Conservation (phyloP, 352 stramenopile species). For the Globisporangium takayamanum region DNA sequence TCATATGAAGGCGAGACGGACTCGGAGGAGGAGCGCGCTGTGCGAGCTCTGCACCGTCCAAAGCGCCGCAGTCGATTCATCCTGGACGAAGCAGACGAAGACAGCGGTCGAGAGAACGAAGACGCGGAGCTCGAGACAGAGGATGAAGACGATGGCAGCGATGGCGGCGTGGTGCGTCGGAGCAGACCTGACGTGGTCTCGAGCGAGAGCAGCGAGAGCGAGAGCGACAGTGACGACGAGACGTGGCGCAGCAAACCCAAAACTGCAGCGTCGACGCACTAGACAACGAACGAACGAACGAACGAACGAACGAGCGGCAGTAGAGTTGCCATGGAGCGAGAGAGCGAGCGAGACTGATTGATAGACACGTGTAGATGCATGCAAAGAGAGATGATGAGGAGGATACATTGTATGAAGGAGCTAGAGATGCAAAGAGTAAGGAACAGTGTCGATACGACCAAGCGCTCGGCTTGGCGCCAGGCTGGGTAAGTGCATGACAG, state of each 20-base stretch:
- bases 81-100: slow-evolving; percentile 72
- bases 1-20: slow-evolving; percentile 57
- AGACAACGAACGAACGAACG: neutral
- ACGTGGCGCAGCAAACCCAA: slow-evolving; percentile 18
- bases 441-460: neutral
- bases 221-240: slow-evolving; percentile 13
- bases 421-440: slow-evolving; percentile 2
- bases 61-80: slow-evolving; percentile 56
- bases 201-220: slow-evolving; percentile 5
- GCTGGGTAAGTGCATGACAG: too few species aligned
- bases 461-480: too few species aligned
- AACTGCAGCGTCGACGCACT: neutral
- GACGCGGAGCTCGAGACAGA: slow-evolving; percentile 31
- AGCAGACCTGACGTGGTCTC: slow-evolving; percentile 2
- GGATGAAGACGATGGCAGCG: slow-evolving; percentile 16
- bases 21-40: slow-evolving; percentile 53
- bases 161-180: slow-evolving; percentile 4
- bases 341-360: neutral
- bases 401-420: neutral
- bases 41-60: slow-evolving; percentile 12
- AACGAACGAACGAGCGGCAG: neutral
- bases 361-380: neutral
- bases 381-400: neutral
- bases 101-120: slow-evolving; percentile 35
- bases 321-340: neutral